A percentile compares a stretch with the other conserved stretches of the same genome.
Evolutionary conservation across 495 filamentous ascomycete genomes (phyloP).

Genomic region (Acidomyces sp.): DNA sequence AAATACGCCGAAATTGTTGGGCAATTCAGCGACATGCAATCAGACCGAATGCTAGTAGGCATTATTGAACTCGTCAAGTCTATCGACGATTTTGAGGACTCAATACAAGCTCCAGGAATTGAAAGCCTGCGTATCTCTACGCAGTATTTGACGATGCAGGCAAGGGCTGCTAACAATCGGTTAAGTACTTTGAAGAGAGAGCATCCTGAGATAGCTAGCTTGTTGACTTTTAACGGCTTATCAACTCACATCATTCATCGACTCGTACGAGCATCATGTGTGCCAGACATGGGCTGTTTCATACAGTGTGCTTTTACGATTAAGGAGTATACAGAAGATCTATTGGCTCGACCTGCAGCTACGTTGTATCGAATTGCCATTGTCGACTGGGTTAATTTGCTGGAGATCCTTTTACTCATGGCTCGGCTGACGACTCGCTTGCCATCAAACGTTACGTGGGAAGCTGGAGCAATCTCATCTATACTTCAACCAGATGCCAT

Average conservation of each 20-base stretch:
- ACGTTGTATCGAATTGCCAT: conserved; percentile 2
- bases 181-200: conserved; percentile 2
- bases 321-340: conserved; percentile 9
- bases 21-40: background rate
- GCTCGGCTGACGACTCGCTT: background rate
- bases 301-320: conserved; percentile 7
- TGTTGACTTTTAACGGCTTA: background rate
- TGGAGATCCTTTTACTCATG: conserved; percentile 7
- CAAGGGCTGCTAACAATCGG: conserved; percentile 1
- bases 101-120: background rate
- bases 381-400: conserved; percentile 9
- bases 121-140: background rate
- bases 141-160: background rate
- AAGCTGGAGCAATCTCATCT: conserved; percentile 7
- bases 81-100: conserved; percentile 7
- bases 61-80: conserved; percentile 2
- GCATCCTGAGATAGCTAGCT: background rate
- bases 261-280: background rate
- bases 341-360: conserved; percentile 1
- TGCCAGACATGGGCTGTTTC: conserved; percentile 1
- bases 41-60: background rate
- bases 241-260: conserved; percentile 1
- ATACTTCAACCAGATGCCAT: conserved; percentile 10
- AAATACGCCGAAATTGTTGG: background rate
- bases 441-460: conserved; percentile 2